Evolutionary conservation across 2,329 filamentous ascomycete species (phyloP), one percentile per base, ranked within the genome.

Genomic region (Ophiostoma montium): DNA sequence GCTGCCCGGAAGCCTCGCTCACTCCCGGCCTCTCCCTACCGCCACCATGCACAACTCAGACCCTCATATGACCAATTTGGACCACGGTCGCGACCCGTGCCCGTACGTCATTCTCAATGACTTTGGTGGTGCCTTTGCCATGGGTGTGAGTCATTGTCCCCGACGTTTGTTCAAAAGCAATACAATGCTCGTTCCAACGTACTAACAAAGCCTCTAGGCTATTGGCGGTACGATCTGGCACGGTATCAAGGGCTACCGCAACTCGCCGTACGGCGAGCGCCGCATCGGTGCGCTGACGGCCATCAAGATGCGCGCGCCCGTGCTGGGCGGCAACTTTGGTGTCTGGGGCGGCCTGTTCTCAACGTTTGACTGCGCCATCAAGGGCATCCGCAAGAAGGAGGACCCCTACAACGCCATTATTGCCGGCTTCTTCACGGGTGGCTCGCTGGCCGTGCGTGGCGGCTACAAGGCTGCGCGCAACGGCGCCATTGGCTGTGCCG

Each of bases 331-430:
- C 61, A 98, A 98, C 74, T 98, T 96, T 60, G 90, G 90, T 60
- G 87, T 94, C 50, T 96, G 92, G 90, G 90, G 92, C 63, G 92
- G 92, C 57, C 72, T 96, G 51, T 96, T 96, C 74, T 87, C 82
- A 59, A 94, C 87, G 54, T 96, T 90, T 62, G 92, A 98, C 70
- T 98, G 92, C 71, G 85, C 89, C 19, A 85, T 95, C 54, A 98
- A 96, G 75, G 90, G 90, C 51, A 71, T 90, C 50, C 74, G 88
- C 56, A 86, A 92, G 75, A 96, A 95, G 81, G 92, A 98, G 67
- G 92, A 96, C 65, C 88, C 92, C 13, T 96, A 88, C 72, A 96
- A 96, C 70, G 88, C 89, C 61, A 96, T 98, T 65, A 94, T 90
- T 59, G 92, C 90, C 38, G 92, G 92, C 48, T 95, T 95, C 75